A percentile compares a stretch with the other conserved stretches of the same genome.
These are phyloP conservation scores for Nigrospora osmanthi DNA, from an alignment of 2,329 filamentous ascomycete genomes.

Conservation along the genomic window DNA sequence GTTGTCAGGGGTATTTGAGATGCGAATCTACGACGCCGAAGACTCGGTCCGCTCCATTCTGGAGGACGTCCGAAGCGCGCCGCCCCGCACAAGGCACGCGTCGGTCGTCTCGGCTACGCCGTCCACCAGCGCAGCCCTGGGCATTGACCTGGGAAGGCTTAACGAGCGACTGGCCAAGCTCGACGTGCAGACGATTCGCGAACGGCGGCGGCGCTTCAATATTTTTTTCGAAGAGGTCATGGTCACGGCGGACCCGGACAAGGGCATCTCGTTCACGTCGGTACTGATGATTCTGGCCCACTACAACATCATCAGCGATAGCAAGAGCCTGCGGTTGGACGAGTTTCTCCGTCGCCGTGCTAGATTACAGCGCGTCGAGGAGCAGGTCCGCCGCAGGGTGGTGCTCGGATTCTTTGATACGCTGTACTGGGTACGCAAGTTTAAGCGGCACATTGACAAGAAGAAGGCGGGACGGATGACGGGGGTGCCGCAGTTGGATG, in stretches of 20 bases:
- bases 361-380: conserved; percentile 85
- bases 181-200: conserved; percentile 66
- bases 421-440: conserved; percentile 76
- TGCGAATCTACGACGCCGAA: conserved; percentile 90
- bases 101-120: conserved; percentile 38
- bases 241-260: conserved; percentile 82
- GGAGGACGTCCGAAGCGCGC: conserved; percentile 66
- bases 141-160: conserved; percentile 67
- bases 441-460: conserved; percentile 65
- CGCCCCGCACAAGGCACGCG: conserved; percentile 42
- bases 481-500: conserved; percentile 67
- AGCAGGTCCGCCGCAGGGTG: conserved; percentile 82
- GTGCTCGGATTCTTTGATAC: conserved; percentile 96
- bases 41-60: conserved; percentile 82
- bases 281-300: conserved; percentile 94
- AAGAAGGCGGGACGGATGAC: conserved; percentile 73
- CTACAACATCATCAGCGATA: conserved; percentile 98
- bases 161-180: conserved; percentile 66
- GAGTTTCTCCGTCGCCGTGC: conserved; percentile 89
- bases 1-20: conserved; percentile 90
- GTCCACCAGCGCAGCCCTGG: conserved; percentile 36
- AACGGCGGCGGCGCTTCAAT: conserved; percentile 73
- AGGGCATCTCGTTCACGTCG: conserved; percentile 84
- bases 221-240: conserved; percentile 97
- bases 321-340: conserved; percentile 88